Base-by-base conservation (phyloP, 2,329 filamentous ascomycete genomes). In the Phyllosticta citriasiana region DNA sequence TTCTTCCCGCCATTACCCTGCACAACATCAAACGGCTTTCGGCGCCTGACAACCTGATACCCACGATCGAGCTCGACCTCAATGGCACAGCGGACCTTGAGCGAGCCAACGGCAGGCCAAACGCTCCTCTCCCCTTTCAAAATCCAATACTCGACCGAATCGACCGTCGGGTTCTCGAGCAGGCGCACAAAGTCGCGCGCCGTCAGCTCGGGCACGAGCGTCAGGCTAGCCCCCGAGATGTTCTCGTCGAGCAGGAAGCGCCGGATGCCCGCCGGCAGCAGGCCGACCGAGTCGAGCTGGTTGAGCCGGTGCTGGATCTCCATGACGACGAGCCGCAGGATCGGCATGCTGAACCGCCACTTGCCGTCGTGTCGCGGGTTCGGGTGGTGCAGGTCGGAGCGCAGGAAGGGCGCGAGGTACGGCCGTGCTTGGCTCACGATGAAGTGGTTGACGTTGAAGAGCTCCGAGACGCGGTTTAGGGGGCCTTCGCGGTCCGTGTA, bases 381-480 rank as follows among this genome's bases (percentile, higher is more conserved):
- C 0, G 89, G 87, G 4, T 88, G 87, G 73, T 92, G 88, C 77
- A 92, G 85, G 66, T 93, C 89, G 54, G 87, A 88, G 64, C 88
- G 85, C 4, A 95, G 79, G 68, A 96, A 94, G 0, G 92, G 92
- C 27, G 93, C 87, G 16, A 96, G 80, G 73, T 96, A 96, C 0
- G 93, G 93, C 2, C 92, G 83, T 0, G 93, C 91, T 76, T 97
- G 93, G 65, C 89, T 94, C 66, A 97, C 86, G 65, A 97, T 91
- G 75, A 95, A 97, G 77, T 97, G 92, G 71, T 96, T 95, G 59
- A 95, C 89, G 71, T 95, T 95, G 80, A 94, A 94, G 10, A 93
- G 82, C 74, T 93, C 88, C 6, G 88, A 84, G 30, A 94, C 86
- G 50, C 89, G 84, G 59, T 84, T 81, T 1, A 94, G 80, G 0